Evolutionary conservation across 129 eudicot species (phyloP).

Genomic region (Flaveria ramosissima): DNA sequence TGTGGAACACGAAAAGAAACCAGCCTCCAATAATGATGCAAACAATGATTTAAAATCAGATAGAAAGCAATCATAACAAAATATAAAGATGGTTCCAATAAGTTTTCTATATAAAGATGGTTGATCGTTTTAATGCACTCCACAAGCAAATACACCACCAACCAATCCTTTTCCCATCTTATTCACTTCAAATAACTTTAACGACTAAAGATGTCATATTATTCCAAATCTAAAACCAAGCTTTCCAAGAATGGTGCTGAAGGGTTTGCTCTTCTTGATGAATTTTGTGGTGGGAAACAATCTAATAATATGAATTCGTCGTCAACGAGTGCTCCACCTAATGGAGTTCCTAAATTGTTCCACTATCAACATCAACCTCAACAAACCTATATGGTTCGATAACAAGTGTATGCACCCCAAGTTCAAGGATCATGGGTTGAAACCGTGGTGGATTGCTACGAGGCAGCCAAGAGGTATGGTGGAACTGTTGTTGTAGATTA

Average conservation of each 20-base stretch:
- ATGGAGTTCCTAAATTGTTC: not conserved
- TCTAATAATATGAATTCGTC: constrained; percentile 6
- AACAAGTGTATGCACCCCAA: constrained; percentile 1
- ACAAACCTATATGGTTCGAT: constrained; percentile 13
- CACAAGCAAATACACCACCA: constrained; percentile 5
- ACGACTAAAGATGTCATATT: not conserved
- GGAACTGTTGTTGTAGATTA: constrained; percentile 46
- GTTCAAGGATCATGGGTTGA: constrained; percentile 11
- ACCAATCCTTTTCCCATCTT: not conserved
- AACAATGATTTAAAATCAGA: not conserved
- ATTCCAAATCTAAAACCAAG: constrained; percentile 20
- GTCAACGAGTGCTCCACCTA: not conserved
- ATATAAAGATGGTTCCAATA: not conserved
- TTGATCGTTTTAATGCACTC: not conserved
- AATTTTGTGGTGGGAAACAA: constrained; percentile 5
- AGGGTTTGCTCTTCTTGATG: constrained; percentile 32
- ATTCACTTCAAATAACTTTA: not conserved
- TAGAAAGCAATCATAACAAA: not conserved
- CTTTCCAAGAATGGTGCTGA: constrained; percentile 29
- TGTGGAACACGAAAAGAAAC: constrained; percentile 13
- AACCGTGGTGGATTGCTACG: constrained; percentile 32
- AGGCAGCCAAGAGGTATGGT: constrained; percentile 40
- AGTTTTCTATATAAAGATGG: constrained; percentile 26
- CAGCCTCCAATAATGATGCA: not conserved
- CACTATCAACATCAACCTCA: constrained; percentile 25